Evolutionary conservation across 2,329 filamentous ascomycete genomes (phyloP).

Genomic region (Trichoderma cornu-damae): DNA sequence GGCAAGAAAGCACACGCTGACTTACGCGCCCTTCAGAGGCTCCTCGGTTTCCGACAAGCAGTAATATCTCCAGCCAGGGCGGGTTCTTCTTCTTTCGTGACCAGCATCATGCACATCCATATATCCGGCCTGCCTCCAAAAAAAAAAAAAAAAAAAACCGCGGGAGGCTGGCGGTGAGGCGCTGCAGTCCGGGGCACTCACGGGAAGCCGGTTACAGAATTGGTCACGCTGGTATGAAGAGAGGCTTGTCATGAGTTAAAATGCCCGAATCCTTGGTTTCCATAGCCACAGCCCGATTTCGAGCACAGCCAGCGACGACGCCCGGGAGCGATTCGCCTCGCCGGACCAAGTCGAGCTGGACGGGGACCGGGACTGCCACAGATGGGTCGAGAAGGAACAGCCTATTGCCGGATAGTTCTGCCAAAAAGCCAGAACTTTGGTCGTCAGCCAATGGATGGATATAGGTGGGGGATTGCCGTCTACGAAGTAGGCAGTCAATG

Average conservation of each 20-base stretch:
- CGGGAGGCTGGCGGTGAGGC: constrained; percentile 4
- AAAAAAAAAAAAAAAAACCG: too few relatives aligned
- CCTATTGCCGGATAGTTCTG: not conserved
- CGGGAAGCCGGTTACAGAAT: not conserved
- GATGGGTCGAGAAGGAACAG: constrained; percentile 2
- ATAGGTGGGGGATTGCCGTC: not conserved
- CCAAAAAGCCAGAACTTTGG: not conserved
- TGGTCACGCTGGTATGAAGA: constrained; percentile 5
- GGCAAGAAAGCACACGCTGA: not conserved
- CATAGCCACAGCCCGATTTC: constrained; percentile 7
- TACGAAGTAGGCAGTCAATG: not conserved
- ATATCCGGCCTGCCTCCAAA: not conserved
- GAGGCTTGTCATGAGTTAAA: constrained; percentile 8
- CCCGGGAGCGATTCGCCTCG: not conserved
- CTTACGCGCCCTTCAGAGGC: not conserved
- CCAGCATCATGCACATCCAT: constrained; percentile 1
- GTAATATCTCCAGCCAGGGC: not conserved
- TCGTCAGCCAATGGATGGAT: constrained; percentile 8
- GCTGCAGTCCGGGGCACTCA: not conserved
- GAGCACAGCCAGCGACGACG: constrained; percentile 4
- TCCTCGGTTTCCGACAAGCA: not conserved
- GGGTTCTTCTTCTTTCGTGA: not conserved
- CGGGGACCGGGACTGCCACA: not conserved
- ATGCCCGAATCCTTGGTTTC: constrained; percentile 5
- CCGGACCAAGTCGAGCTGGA: not conserved